Conservation (phyloP, 192 early-diverging fungal species). For the Geranomyces variabilis region DNA sequence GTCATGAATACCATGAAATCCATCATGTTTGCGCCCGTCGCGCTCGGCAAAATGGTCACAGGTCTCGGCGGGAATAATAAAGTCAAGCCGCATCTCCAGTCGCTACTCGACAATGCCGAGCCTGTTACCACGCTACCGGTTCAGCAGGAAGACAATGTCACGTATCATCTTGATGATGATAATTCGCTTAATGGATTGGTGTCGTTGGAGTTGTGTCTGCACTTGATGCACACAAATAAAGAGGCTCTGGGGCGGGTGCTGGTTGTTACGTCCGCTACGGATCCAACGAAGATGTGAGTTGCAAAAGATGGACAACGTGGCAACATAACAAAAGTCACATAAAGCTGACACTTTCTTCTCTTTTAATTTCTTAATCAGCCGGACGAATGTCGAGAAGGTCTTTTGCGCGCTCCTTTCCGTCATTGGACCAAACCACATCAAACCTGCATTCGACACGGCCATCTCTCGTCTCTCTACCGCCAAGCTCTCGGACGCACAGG, state of each 20-base stretch:
- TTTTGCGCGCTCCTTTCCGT: slow-evolving; percentile 75
- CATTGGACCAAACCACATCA: slow-evolving; percentile 75
- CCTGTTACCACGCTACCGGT: slow-evolving; percentile 19
- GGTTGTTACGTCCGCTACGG: slow-evolving; percentile 48
- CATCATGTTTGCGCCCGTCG: slow-evolving; percentile 58
- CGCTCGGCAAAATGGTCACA: slow-evolving; percentile 42
- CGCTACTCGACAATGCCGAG: slow-evolving; percentile 40
- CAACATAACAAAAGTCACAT: background rate
- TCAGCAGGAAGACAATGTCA: slow-evolving; percentile 51
- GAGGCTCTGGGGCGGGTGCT: slow-evolving; percentile 60
- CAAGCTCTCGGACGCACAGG: slow-evolving; percentile 39
- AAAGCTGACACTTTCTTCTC: background rate
- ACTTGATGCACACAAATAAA: slow-evolving; percentile 88
- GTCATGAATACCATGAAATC: slow-evolving; percentile 61
- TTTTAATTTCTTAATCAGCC: slow-evolving; percentile 39
- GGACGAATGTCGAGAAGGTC: slow-evolving; percentile 74
- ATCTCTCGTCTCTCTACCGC: slow-evolving; percentile 45
- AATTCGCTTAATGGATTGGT: slow-evolving; percentile 66
- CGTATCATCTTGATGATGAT: slow-evolving; percentile 59
- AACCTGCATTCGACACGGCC: slow-evolving; percentile 67
- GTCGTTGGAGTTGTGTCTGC: slow-evolving; percentile 80
- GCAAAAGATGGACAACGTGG: too few relatives aligned
- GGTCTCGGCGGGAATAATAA: slow-evolving; percentile 20
- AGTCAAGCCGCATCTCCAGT: slow-evolving; percentile 25
- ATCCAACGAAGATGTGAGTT: slow-evolving; percentile 44